Evolutionary conservation across 768 basidiomycete species (phyloP), one percentile per base, ranked within the genome.

Genomic region (Sporobolomyces pararoseus): DNA sequence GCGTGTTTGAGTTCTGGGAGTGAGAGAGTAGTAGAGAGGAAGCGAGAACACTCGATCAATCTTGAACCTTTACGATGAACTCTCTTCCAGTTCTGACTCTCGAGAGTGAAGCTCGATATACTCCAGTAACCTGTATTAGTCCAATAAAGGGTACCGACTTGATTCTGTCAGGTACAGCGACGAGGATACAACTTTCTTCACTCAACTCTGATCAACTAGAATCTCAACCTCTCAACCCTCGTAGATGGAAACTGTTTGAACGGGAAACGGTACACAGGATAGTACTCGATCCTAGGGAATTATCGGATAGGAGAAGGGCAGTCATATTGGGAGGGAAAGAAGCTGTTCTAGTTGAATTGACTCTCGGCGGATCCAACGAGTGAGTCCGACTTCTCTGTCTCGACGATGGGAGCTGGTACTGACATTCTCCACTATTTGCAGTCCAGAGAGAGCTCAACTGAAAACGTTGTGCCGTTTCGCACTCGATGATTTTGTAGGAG

Each of bases 241-340:
- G 39, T 7, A 35, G 50, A 31, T 70, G 63, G 63, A 32, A 9
- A 2, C 57, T 65, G 4, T 70, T 70, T 44, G n/a, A 49, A 21
- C 68, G 68, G 19, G 68, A 70, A 10, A 31, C 63, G 44, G 27
- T 61, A 6, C 63, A 70, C 39, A 31, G 68, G 27, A 54, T 65
- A 17, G 63, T 55, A 1, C 0, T 37, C 21, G 42, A 32, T 23
- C 27, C n/a, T 1, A 0, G 3, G 1, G 25, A 10, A 1, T 4
- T 17, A 13, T 10, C 13, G 2, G 7, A 21, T 6, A 7, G 19
- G 12, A 49, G 2, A 9, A 27, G 29, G 37, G 49, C 49, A 14
- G 6, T 65, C 29, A 35, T 70, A 1, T 10, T 55, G 29, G 68
- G 68, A 4, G 68, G 68, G 19, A 64, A 59, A 46, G 68, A 70